Evolutionary conservation across 257 asterid species (phyloP).

Genomic region (Salvia hispanica): DNA sequence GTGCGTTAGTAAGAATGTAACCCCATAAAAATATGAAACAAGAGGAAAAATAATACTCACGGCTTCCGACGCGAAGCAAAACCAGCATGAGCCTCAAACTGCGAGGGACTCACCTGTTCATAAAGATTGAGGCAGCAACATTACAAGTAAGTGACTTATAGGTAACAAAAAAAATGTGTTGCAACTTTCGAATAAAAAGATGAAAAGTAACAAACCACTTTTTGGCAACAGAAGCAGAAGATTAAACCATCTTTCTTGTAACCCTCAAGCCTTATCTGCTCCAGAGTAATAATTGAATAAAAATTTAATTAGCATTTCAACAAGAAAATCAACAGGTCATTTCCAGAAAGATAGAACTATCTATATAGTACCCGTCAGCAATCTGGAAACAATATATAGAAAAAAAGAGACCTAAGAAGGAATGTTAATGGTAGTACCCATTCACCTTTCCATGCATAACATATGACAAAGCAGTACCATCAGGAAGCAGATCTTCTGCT

Average conservation of each 20-base stretch:
- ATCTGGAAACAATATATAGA: slow-evolving; percentile 11
- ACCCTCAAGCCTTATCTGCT: slow-evolving; percentile 69
- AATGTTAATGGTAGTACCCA: slow-evolving; percentile 25
- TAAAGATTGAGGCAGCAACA: slow-evolving; percentile 33
- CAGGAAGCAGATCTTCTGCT: slow-evolving; percentile 60
- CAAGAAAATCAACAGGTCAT: slow-evolving; percentile 8
- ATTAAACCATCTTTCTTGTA: slow-evolving; percentile 67
- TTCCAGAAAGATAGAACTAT: slow-evolving; percentile 23
- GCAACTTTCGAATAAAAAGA: not conserved
- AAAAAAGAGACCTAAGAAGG: slow-evolving; percentile 4
- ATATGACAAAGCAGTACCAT: slow-evolving; percentile 71
- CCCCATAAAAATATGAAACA: slow-evolving; percentile 17
- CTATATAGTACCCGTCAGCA: slow-evolving; percentile 22
- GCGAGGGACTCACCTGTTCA: slow-evolving; percentile 87
- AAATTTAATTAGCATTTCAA: slow-evolving; percentile 22
- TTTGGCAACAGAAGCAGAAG: slow-evolving; percentile 62
- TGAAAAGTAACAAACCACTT: slow-evolving; percentile 59
- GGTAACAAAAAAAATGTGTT: not conserved
- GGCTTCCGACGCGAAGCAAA: slow-evolving; percentile 87
- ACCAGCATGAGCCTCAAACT: slow-evolving; percentile 96
- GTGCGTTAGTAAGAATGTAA: slow-evolving; percentile 8
- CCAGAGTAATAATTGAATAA: slow-evolving; percentile 33
- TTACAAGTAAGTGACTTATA: slow-evolving; percentile 9
- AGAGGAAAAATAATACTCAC: slow-evolving; percentile 51
- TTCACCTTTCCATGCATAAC: slow-evolving; percentile 69